These are phyloP conservation scores for Candida sonorensis DNA, from an alignment of 805 yeast genomes.

Conservation along the genomic window DNA sequence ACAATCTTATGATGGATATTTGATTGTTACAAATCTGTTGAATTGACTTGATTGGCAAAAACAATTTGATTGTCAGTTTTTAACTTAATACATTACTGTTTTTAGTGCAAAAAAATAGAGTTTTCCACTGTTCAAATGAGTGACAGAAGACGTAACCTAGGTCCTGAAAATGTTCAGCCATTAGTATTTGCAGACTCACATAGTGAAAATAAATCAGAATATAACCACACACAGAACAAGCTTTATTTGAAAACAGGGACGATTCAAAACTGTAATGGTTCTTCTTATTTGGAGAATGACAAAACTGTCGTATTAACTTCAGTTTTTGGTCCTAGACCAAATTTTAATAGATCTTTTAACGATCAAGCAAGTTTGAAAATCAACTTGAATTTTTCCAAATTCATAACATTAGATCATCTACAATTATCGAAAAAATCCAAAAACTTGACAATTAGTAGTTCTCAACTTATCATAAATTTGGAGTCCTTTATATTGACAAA, in stretches of 20 bases:
- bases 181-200: conserved; percentile 30
- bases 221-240: conserved; percentile 13
- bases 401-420: conserved; percentile 19
- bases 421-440: conserved; percentile 31
- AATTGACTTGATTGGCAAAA: too few species aligned
- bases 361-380: conserved; percentile 23
- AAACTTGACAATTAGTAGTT: conserved; percentile 39
- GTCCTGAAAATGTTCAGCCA: conserved; percentile 64
- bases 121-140: too few species aligned
- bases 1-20: too few species aligned
- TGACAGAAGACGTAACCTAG: conserved; percentile 83
- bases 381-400: conserved; percentile 39
- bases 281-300: conserved; percentile 69
- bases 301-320: conserved; percentile 58
- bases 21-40: too few species aligned
- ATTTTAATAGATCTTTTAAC: conserved; percentile 26
- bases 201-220: conserved; percentile 6
- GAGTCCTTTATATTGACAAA: conserved; percentile 33
- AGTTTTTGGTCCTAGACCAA: conserved; percentile 87
- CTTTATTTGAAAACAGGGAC: conserved; percentile 59
- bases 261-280: conserved; percentile 71
- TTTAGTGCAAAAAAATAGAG: too few species aligned
- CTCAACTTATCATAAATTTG: conserved; percentile 27
- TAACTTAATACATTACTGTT: too few species aligned
- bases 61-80: too few species aligned